Percentiles rank a stretch among this genome's conserved stretches.
Evolutionary conservation across 2,329 filamentous ascomycete genomes (phyloP).

Genomic region (Colletotrichum falcatum): DNA sequence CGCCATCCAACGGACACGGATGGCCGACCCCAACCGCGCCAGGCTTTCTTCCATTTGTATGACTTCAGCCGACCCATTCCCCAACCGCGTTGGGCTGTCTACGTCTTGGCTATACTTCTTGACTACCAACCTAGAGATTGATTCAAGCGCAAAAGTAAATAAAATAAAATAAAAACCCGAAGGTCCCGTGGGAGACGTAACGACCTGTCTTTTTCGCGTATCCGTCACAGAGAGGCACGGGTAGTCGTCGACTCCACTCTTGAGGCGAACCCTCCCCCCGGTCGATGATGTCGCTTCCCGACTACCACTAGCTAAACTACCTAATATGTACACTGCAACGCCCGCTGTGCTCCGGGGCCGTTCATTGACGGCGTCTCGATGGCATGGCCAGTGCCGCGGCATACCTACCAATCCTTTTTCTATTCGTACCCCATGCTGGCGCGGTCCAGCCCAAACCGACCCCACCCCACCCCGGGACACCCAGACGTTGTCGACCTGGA

Average conservation of each 20-base stretch:
- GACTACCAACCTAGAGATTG: too few relatives aligned
- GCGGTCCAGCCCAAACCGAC: neutral
- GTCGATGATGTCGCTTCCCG: slow-evolving; percentile 33
- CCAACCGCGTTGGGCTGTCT: slow-evolving; percentile 27
- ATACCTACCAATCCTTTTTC: neutral
- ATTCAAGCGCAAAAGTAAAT: neutral
- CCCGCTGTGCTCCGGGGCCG: slow-evolving; percentile 6
- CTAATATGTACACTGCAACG: neutral
- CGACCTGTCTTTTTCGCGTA: slow-evolving; percentile 16
- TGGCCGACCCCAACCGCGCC: slow-evolving; percentile 7
- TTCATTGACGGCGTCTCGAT: neutral
- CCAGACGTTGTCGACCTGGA: slow-evolving; percentile 1
- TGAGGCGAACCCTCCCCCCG: slow-evolving; percentile 25
- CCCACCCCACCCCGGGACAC: slow-evolving; percentile 6
- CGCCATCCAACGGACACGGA: neutral
- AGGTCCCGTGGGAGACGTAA: slow-evolving; percentile 11
- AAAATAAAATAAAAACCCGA: neutral
- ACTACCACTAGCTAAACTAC: neutral
- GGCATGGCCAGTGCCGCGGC: neutral
- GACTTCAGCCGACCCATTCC: slow-evolving; percentile 26
- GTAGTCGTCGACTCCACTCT: slow-evolving; percentile 36
- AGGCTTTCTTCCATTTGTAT: neutral
- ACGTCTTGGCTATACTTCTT: slow-evolving; percentile 36
- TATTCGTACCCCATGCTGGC: neutral
- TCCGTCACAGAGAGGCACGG: slow-evolving; percentile 9